A percentile compares a stretch with the other conserved stretches of the same genome.
Conservation (phyloP, 1,284 basidiomycete genomes). For the Ustilago bromivora region DNA sequence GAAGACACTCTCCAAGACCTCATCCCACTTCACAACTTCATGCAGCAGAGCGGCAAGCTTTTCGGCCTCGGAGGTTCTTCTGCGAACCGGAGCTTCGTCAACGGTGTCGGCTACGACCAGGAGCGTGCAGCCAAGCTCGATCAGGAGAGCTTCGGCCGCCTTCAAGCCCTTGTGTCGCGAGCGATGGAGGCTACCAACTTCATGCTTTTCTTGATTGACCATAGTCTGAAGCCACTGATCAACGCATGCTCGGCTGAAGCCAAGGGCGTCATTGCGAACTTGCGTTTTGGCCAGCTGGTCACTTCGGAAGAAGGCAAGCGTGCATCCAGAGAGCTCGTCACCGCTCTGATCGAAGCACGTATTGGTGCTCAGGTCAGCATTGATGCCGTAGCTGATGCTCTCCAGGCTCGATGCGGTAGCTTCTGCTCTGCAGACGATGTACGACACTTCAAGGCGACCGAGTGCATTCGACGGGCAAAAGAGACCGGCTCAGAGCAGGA, state of each 20-base stretch:
- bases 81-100: slow-evolving; percentile 42
- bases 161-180: slow-evolving; percentile 79
- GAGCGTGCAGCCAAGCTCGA: slow-evolving; percentile 73
- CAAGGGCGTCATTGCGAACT: slow-evolving; percentile 44
- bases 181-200: slow-evolving; percentile 80
- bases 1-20: slow-evolving; percentile 57
- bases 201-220: slow-evolving; percentile 89
- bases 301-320: slow-evolving; percentile 89
- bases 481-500: slow-evolving; percentile 78
- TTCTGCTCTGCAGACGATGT: slow-evolving; percentile 99
- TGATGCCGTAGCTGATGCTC: slow-evolving; percentile 92
- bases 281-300: slow-evolving; percentile 64
- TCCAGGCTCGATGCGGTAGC: slow-evolving; percentile 93
- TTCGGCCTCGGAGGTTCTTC: slow-evolving; percentile 57
- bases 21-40: slow-evolving; percentile 55
- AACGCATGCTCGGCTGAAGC: slow-evolving; percentile 66
- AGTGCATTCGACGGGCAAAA: slow-evolving; percentile 89
- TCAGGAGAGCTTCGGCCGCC: slow-evolving; percentile 80
- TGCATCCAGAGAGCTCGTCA: slow-evolving; percentile 77
- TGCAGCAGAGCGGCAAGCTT: slow-evolving; percentile 64
- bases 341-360: slow-evolving; percentile 93
- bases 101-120: slow-evolving; percentile 41
- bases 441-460: slow-evolving; percentile 97
- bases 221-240: slow-evolving; percentile 87
- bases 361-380: slow-evolving; percentile 95